Percentiles rank a stretch among this genome's conserved stretches.
Conservation (phyloP, 768 basidiomycete species). For the Boletus vinaceobasis region DNA sequence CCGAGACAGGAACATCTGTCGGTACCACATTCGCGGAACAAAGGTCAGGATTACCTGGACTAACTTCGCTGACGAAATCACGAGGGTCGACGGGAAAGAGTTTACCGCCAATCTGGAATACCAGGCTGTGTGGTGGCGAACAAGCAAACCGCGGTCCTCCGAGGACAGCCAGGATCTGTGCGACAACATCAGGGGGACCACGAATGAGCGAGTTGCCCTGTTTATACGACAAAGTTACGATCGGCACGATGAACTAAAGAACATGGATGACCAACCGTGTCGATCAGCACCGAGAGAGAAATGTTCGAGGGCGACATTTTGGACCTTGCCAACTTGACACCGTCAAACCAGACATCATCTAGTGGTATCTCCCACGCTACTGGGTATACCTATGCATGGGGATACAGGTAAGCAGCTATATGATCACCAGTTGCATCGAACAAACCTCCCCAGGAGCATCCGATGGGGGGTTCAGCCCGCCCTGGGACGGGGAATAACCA, state of each 20-base stretch:
- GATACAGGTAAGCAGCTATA: not conserved
- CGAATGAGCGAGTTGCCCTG: constrained; percentile 78
- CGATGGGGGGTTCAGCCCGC: constrained; percentile 52
- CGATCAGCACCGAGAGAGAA: constrained; percentile 60
- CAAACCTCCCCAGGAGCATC: constrained; percentile 61
- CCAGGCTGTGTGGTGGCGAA: constrained; percentile 54
- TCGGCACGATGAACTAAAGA: not conserved
- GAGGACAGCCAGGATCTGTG: constrained; percentile 41
- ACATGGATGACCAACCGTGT: constrained; percentile 48
- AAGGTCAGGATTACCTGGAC: constrained; percentile 32
- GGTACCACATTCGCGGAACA: constrained; percentile 56
- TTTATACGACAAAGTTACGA: not conserved
- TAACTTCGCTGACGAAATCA: constrained; percentile 55
- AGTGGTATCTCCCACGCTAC: constrained; percentile 70
- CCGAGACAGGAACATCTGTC: constrained; percentile 59
- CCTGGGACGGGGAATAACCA: constrained; percentile 46
- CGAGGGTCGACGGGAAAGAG: constrained; percentile 74
- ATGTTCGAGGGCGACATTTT: constrained; percentile 45
- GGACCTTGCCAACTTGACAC: constrained; percentile 55
- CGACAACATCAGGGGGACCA: constrained; percentile 65
- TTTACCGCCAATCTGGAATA: constrained; percentile 66
- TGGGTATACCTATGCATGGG: constrained; percentile 46
- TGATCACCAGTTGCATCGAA: not conserved
- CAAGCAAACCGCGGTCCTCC: constrained; percentile 54
- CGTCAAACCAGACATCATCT: constrained; percentile 72